Base-by-base conservation (phyloP, 2,329 filamentous ascomycete species). In the Paraconiothyrium brasiliense region DNA sequence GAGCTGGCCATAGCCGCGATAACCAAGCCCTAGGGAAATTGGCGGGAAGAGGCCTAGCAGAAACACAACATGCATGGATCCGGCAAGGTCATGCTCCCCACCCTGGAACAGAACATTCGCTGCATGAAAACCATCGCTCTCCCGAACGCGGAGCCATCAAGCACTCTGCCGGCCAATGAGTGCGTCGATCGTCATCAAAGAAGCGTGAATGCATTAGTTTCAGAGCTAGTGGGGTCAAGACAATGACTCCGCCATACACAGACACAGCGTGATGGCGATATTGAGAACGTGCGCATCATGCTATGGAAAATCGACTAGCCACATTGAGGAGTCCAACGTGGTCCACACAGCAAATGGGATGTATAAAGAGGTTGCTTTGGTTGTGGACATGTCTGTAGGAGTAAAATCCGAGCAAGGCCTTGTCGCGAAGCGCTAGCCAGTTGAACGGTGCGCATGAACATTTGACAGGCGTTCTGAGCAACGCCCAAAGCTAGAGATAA, bases 1-100 rank as follows among this genome's bases (percentile, higher is more conserved):
- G 62, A 67, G 67, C 55, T 71, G 67, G 63, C 62, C 59, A 49
- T 57, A 63, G 62, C 66, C 63, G 57, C 62, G 54, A 60, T 54
- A 50, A 44, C 54, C 54, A 35, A 22, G 30, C 20, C 20, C 41
- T 37, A 47, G n/a, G 32, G n/a, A 46, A 20, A 56, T 59, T 24
- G 24, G 58, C 54, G 52, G 57, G 27, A 56, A 50, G 57, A 54
- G 54, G 11, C 49, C 51, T 14, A 27, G 50, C 57, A 47, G 54
- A 41, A 50, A 58, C 43, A 58, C 27, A 50, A 41, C 48, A 47
- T 56, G 44, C 49, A 55, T 52, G 51, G 35, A 24, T 24, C 41
- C 46, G 32, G 30, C 24, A 35, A 62, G 57, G 34, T 51, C 58
- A 22, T 10, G 54, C 43, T 44, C 49, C 47, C 58, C 59, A 43